Base-by-base conservation (phyloP, 441 rosid genomes). In the Euphorbia celastroides region DNA sequence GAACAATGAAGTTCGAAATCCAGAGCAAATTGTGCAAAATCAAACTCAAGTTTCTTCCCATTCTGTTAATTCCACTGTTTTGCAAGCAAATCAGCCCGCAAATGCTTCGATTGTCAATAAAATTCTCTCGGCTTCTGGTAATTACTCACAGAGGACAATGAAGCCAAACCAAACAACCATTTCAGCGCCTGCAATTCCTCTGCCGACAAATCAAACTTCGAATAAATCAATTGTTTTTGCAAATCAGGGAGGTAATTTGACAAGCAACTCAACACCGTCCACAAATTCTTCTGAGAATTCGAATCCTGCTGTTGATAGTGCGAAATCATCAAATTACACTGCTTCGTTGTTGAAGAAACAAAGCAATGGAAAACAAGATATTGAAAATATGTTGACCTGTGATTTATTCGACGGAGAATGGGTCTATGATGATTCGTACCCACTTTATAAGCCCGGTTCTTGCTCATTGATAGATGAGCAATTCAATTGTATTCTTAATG, bases 391-490 rank as follows among this genome's bases (percentile, higher is more conserved):
- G 79, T 74, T 74, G 83, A 80, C 80, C 0, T 93, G 99, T 67
- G 85, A 93, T 66, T 82, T 91, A 67, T 88, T 83, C 79, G 89
- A 89, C 71, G 98, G 97, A 38, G 73, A 78, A 23, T 93, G 99
- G 99, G 79, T 89, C 41, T 82, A 16, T 76, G 99, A 91, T 74
- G 84, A 89, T 65, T 83, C 96, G 0, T 91, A 93, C 74, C 99
- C 99, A 1, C 90, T 91, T 7, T 93, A 91, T 79, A 83, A 84
- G 62, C 87, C 93, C 5, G 96, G 93, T 22, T 82, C 97, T 22
- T 93, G 99, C 78, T 82, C 88, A 6, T 60, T 87, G 12, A 85
- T 93, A 19, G 99, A 91, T 72, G 84, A 81, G 70, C 97, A 91
- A 60, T 93, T 93, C 68, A 80, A 82, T n/a, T 93, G 99, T 66